Evolutionary conservation across 495 filamentous ascomycete genomes (phyloP).

Genomic region (Platismatia glauca): DNA sequence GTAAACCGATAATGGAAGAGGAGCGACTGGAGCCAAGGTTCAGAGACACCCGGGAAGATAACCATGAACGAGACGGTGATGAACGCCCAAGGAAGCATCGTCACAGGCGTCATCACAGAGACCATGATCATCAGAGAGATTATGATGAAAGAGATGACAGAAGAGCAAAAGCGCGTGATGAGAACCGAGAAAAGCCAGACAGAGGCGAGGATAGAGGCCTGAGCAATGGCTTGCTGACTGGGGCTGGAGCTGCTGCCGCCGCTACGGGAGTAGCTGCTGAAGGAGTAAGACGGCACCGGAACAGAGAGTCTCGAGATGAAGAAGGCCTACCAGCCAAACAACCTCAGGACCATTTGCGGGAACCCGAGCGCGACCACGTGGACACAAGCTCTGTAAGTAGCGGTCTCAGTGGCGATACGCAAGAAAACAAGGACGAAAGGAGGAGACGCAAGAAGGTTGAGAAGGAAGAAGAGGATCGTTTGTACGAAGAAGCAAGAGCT

Average conservation of each 20-base stretch:
- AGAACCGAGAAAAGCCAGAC: slow-evolving; percentile 27
- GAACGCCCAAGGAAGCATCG: slow-evolving; percentile 17
- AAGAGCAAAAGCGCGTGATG: slow-evolving; percentile 21
- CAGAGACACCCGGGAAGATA: slow-evolving; percentile 28
- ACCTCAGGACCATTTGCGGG: slow-evolving; percentile 12
- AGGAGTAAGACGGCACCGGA: slow-evolving; percentile 16
- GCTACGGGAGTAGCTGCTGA: slow-evolving; percentile 23
- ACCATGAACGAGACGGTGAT: slow-evolving; percentile 14
- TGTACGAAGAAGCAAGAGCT: slow-evolving; percentile 13
- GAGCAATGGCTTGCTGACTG: slow-evolving; percentile 14
- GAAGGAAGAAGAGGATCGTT: slow-evolving; percentile 16
- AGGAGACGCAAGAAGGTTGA: background rate
- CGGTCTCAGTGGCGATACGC: slow-evolving; percentile 9
- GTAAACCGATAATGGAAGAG: slow-evolving; percentile 17
- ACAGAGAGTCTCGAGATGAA: slow-evolving; percentile 18
- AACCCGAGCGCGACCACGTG: slow-evolving; percentile 14
- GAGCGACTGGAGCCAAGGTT: slow-evolving; percentile 4
- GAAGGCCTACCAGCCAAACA: slow-evolving; percentile 7
- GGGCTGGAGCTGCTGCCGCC: slow-evolving; percentile 18
- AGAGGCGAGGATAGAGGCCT: slow-evolving; percentile 12
- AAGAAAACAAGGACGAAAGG: background rate
- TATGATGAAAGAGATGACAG: slow-evolving; percentile 10
- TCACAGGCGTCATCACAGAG: slow-evolving; percentile 17
- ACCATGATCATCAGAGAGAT: slow-evolving; percentile 13
- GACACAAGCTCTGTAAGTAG: slow-evolving; percentile 20